Evolutionary conservation across 2,329 filamentous ascomycete genomes (phyloP), one percentile per base, ranked within the genome.

Genomic region (Thelonectria olida): DNA sequence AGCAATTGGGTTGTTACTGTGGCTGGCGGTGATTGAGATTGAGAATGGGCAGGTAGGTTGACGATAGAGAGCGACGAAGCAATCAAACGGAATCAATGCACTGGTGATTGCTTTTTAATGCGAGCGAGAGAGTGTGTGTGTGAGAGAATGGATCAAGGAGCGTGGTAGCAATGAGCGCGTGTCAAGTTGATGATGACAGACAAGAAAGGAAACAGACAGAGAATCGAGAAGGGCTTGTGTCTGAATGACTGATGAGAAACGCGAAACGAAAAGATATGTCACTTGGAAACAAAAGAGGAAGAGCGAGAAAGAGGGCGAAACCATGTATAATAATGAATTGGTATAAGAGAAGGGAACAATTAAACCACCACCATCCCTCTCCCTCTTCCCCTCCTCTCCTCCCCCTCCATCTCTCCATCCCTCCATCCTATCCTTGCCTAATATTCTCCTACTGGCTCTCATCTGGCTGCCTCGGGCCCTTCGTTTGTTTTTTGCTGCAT

Each of bases 401-500:
- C 31, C 15, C 31, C 10, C 31, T 34, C 31, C 31, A 10, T 15
- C 10, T 10, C 31, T 34, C 10, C 31, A 34, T 15, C 12, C 22
- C 53, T 36, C 42, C 15, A 22, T 41, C 34, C 23, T 38, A 20
- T 25, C 39, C n/a, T 19, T 19, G 28, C 48, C 8, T 28, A 19
- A 13, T 34, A 19, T 25, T 47, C 48, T 27, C 54, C 25, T 45
- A 23, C 38, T 31, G 36, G 20, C 36, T 48, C 49, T 44, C 34
- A 20, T 19, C 42, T 54, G 42, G 49, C 28, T 49, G 49, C 27
- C 38, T 22, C 23, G 20, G 28, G 22, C 31, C 38, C 48, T 34
- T 34, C 31, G 31, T 34, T 15, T 13, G 28, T 31, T 52, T 28
- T 47, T 41, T 41, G 47, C 59, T 61, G 63, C 60, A 63, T 36